Conservation (phyloP, 2,329 filamentous ascomycete genomes). For the Rhynchosporium secalis region DNA sequence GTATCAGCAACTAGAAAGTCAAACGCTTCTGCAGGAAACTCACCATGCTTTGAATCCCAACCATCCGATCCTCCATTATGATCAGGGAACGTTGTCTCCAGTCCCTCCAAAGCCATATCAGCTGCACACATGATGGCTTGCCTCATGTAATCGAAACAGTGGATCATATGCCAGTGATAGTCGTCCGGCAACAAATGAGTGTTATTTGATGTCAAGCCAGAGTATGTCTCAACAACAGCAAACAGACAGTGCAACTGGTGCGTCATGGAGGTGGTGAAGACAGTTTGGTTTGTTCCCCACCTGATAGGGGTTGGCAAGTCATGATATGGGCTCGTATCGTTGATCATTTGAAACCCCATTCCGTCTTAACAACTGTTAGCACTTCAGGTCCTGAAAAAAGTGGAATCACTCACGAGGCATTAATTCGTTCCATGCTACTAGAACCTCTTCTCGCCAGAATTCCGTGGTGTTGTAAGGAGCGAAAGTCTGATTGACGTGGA, state of each 20-base stretch:
- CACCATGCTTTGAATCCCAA: conserved; percentile 49
- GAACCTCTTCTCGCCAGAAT: conserved; percentile 43
- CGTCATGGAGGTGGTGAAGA: conserved; percentile 29
- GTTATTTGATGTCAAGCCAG: conserved; percentile 20
- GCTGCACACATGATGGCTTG: conserved; percentile 29
- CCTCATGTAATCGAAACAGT: conserved; percentile 30
- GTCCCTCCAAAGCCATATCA: conserved; percentile 36
- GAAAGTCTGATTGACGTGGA: conserved; percentile 43
- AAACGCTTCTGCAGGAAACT: conserved; percentile 20
- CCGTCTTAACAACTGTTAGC: conserved; percentile 32
- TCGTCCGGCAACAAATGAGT: conserved; percentile 19
- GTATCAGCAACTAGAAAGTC: conserved; percentile 8
- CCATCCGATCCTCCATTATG: conserved; percentile 49
- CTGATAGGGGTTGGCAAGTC: conserved; percentile 42
- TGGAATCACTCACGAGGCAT: conserved; percentile 42
- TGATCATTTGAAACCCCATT: conserved; percentile 43
- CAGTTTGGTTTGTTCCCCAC: conserved; percentile 29
- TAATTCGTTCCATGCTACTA: conserved; percentile 44
- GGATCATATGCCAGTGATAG: conserved; percentile 26
- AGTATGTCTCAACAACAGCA: conserved; percentile 24
- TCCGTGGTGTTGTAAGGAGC: conserved; percentile 43
- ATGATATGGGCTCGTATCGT: conserved; percentile 42
- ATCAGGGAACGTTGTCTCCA: conserved; percentile 49
- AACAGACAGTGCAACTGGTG: conserved; percentile 28
- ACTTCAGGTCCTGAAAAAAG: not conserved